These are phyloP conservation scores for Aspergillus sp. DNA, from an alignment of 2,329 filamentous ascomycete genomes.

Conservation along the genomic window DNA sequence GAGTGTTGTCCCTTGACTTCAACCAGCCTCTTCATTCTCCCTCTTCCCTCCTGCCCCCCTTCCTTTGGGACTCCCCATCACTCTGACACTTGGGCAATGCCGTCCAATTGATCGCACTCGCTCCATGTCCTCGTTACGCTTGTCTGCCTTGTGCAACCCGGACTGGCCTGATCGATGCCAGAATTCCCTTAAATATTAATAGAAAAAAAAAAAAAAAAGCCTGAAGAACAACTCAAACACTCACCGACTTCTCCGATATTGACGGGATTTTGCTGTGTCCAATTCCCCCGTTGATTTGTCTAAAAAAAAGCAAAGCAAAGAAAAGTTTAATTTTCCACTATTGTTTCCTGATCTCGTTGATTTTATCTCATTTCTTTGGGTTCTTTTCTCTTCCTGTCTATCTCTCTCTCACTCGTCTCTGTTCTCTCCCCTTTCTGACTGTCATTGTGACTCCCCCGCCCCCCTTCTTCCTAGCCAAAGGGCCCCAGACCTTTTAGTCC, in stretches of 20 bases:
- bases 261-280: neutral
- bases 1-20: neutral
- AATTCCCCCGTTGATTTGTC: slow-evolving; percentile 2
- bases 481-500: slow-evolving; percentile 5
- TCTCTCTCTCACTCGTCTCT: neutral
- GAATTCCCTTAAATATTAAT: too few species aligned
- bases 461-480: slow-evolving; percentile 1
- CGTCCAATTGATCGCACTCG: neutral
- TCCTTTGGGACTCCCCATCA: neutral
- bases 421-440: neutral
- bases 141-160: neutral
- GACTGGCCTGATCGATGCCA: neutral
- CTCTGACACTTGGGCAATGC: neutral
- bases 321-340: slow-evolving; percentile 3
- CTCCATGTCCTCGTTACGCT: neutral
- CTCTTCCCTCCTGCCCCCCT: neutral
- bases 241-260: neutral
- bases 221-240: neutral
- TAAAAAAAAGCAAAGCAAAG: neutral
- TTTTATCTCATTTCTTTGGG: slow-evolving; percentile 3
- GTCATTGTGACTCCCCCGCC: neutral
- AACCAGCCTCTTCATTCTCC: neutral
- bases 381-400: neutral
- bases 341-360: slow-evolving; percentile 4
- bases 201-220: neutral